Percentiles rank a stretch among this genome's conserved stretches.
Evolutionary conservation across 1,284 basidiomycete genomes (phyloP).

Genomic region (Puccinia coronata): DNA sequence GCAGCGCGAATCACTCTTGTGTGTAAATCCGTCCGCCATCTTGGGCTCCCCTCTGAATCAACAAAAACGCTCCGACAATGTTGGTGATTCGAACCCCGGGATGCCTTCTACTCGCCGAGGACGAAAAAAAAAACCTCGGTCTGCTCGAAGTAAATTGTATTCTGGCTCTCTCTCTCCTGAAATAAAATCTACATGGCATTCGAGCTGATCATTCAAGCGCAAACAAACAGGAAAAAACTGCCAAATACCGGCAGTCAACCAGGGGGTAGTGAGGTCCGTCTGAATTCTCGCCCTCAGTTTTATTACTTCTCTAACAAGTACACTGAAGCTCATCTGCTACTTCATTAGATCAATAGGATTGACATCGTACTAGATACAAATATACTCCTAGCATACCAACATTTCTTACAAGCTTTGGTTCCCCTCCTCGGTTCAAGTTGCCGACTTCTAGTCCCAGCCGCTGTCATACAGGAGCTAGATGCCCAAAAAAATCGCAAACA

Average conservation of each 20-base stretch:
- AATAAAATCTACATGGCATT: neutral
- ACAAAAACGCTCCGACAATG: neutral
- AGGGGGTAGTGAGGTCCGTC: neutral
- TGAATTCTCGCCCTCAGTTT: neutral
- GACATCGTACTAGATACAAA: slow-evolving; percentile 41
- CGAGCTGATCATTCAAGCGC: neutral
- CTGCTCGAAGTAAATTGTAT: neutral
- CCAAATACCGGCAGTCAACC: neutral
- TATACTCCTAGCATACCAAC: slow-evolving; percentile 26
- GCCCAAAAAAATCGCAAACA: slow-evolving; percentile 14
- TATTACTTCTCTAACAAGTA: neutral
- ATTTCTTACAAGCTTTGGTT: slow-evolving; percentile 20
- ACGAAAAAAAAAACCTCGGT: neutral
- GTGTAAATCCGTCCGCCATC: neutral
- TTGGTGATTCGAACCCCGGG: neutral
- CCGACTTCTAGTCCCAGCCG: slow-evolving; percentile 14
- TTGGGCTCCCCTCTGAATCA: slow-evolving; percentile 1
- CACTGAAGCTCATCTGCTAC: neutral
- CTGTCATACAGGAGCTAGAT: slow-evolving; percentile 34
- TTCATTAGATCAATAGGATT: neutral
- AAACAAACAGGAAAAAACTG: neutral
- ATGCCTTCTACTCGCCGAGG: neutral
- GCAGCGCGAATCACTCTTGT: neutral
- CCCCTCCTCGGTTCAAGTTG: neutral
- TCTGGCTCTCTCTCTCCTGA: neutral